A percentile compares a stretch with the other conserved stretches of the same genome.
Conservation (phyloP, 306 rosid genomes). For the Hippophae gyantsensis region DNA sequence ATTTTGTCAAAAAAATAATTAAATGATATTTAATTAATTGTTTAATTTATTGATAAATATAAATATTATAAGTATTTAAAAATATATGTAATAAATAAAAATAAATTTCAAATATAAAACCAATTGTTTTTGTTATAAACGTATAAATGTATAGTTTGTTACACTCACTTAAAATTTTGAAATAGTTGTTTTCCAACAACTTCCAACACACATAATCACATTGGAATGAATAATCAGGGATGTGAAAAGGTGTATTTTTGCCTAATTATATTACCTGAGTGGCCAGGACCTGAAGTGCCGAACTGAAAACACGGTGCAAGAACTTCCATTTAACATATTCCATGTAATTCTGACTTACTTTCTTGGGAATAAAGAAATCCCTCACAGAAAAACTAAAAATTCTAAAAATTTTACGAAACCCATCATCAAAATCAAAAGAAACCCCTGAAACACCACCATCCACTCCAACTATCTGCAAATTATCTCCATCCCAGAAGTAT, state of each 20-base stretch:
- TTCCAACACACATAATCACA: not conserved
- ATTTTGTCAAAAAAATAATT: too few species aligned
- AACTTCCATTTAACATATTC: conserved; percentile 79
- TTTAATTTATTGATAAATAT: too few species aligned
- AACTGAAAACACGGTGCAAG: conserved; percentile 84
- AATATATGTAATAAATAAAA: too few species aligned
- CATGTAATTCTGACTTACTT: conserved; percentile 44
- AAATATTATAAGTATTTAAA: too few species aligned
- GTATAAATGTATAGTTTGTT: too few species aligned
- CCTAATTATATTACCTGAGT: conserved; percentile 51
- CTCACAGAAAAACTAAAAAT: conserved; percentile 28
- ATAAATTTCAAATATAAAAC: too few species aligned
- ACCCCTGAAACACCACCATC: conserved; percentile 31
- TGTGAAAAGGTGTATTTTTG: not conserved
- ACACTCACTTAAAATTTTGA: too few species aligned
- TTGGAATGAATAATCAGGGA: not conserved
- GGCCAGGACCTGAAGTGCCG: conserved; percentile 83
- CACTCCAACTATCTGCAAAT: conserved; percentile 46
- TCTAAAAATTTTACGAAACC: conserved; percentile 26
- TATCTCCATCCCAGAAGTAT: conserved; percentile 60
- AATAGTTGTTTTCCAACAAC: too few species aligned
- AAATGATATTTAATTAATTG: too few species aligned
- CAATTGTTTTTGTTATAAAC: too few species aligned
- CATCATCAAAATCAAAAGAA: conserved; percentile 25
- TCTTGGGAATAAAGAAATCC: conserved; percentile 60